phyloP scores from a whole-genome alignment of 1,139 yeast species.

The Pichia sp. region DNA sequence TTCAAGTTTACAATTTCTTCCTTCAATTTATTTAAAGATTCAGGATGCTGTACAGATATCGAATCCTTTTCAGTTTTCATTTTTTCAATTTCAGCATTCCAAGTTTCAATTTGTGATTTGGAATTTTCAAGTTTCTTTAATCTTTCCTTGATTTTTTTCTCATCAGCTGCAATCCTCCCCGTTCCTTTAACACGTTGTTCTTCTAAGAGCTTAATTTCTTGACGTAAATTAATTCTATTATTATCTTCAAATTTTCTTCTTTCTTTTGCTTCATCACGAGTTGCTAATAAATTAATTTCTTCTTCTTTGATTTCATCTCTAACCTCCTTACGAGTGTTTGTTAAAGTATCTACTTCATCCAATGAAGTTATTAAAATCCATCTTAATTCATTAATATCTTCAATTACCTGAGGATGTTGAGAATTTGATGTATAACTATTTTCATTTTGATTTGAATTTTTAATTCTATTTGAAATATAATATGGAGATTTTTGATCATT shows the following conservation, averaged over 20 bases:
- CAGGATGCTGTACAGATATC: slow-evolving; percentile 19
- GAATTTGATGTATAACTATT: too few relatives aligned
- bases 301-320: slow-evolving; percentile 39
- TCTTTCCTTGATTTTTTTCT: slow-evolving; percentile 25
- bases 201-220: slow-evolving; percentile 46
- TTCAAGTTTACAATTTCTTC: slow-evolving; percentile 27
- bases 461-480: too few relatives aligned
- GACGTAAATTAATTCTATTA: slow-evolving; percentile 40
- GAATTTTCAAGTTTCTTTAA: slow-evolving; percentile 29
- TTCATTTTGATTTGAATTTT: too few relatives aligned
- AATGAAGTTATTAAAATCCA: slow-evolving; percentile 44
- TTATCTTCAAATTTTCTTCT: slow-evolving; percentile 44
- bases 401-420: slow-evolving; percentile 28
- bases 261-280: slow-evolving; percentile 38
- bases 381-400: slow-evolving; percentile 44
- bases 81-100: slow-evolving; percentile 27
- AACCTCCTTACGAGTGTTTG: slow-evolving; percentile 35
- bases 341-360: slow-evolving; percentile 40
- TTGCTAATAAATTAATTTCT: slow-evolving; percentile 34
- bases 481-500: too few relatives aligned
- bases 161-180: slow-evolving; percentile 29
- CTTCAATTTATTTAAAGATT: slow-evolving; percentile 21
- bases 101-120: slow-evolving; percentile 28
- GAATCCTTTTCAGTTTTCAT: slow-evolving; percentile 23
- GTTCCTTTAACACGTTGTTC: slow-evolving; percentile 33